These are phyloP conservation scores for Delonix regia DNA, from an alignment of 306 rosid genomes.

Conservation along the genomic window DNA sequence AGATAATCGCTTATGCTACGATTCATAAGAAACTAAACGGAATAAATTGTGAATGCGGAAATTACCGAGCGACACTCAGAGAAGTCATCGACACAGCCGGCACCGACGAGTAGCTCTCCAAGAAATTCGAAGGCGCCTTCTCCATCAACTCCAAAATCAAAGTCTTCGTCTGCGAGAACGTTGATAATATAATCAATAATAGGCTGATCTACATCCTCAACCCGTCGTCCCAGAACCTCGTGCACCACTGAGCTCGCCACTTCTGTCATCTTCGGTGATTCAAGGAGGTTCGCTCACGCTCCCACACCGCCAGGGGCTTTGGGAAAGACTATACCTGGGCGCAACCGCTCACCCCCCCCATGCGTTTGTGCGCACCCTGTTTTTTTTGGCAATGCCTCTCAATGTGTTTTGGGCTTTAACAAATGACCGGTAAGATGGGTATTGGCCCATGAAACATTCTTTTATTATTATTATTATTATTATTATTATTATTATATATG, in stretches of 20 bases:
- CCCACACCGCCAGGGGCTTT: not conserved
- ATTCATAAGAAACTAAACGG: conserved; percentile 18
- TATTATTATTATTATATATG: too few species aligned
- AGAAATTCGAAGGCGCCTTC: conserved; percentile 88
- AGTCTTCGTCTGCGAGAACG: conserved; percentile 97
- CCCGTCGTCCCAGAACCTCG: conserved; percentile 73
- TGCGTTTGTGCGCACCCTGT: not conserved
- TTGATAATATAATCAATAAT: conserved; percentile 86
- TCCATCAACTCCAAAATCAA: conserved; percentile 90
- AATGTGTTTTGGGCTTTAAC: not conserved
- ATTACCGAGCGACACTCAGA: conserved; percentile 84
- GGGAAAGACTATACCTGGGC: not conserved
- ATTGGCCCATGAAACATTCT: too few species aligned
- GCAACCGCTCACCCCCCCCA: not conserved
- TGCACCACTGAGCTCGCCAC: conserved; percentile 92
- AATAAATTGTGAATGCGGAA: not conserved
- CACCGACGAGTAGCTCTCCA: conserved; percentile 89
- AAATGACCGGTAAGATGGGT: too few species aligned
- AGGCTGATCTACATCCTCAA: conserved; percentile 82
- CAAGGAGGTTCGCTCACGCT: not conserved
- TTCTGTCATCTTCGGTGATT: conserved; percentile 64
- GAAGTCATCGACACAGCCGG: conserved; percentile 75
- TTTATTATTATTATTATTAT: too few species aligned
- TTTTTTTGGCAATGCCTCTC: not conserved
- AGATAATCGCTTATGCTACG: not conserved